Evolutionary conservation across 2,329 filamentous ascomycete genomes (phyloP).

Genomic region (Huntiella abstrusa): DNA sequence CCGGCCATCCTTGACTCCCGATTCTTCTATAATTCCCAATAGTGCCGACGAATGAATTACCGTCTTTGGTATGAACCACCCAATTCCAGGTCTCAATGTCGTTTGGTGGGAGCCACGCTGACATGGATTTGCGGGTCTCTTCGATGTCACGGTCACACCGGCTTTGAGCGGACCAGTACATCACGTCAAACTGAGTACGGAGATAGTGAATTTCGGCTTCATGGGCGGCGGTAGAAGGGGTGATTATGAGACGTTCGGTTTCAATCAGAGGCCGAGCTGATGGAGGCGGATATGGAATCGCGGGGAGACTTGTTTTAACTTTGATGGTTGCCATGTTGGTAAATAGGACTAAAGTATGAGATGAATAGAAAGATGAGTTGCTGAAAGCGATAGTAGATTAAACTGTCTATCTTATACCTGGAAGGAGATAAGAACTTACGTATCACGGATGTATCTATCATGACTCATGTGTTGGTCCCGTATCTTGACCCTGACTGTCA

Average conservation of each 20-base stretch:
- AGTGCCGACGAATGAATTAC: conserved; percentile 32
- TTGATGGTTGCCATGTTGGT: conserved; percentile 16
- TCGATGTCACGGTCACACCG: conserved; percentile 24
- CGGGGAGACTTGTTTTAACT: conserved; percentile 30
- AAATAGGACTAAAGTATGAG: not conserved
- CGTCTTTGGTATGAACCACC: conserved; percentile 28
- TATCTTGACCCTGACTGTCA: not conserved
- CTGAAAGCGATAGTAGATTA: not conserved
- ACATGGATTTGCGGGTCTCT: conserved; percentile 24
- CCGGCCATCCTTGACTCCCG: conserved; percentile 32
- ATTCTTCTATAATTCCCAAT: conserved; percentile 24
- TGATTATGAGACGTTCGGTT: conserved; percentile 36
- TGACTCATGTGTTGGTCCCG: no score
- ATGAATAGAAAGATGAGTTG: not conserved
- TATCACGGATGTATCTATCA: no score
- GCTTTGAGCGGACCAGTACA: conserved; percentile 35
- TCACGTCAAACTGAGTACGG: conserved; percentile 39
- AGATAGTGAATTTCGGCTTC: conserved; percentile 30
- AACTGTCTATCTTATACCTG: not conserved
- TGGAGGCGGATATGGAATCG: conserved; percentile 23
- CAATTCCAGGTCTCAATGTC: conserved; percentile 37
- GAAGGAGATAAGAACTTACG: not conserved
- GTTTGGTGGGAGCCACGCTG: conserved; percentile 26
- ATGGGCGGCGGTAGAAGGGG: conserved; percentile 31
- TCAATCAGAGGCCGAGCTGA: conserved; percentile 21